Evolutionary conservation across 2,329 filamentous ascomycete species (phyloP), one percentile per base, ranked within the genome.

Genomic region (Lachnellula subtilissima): DNA sequence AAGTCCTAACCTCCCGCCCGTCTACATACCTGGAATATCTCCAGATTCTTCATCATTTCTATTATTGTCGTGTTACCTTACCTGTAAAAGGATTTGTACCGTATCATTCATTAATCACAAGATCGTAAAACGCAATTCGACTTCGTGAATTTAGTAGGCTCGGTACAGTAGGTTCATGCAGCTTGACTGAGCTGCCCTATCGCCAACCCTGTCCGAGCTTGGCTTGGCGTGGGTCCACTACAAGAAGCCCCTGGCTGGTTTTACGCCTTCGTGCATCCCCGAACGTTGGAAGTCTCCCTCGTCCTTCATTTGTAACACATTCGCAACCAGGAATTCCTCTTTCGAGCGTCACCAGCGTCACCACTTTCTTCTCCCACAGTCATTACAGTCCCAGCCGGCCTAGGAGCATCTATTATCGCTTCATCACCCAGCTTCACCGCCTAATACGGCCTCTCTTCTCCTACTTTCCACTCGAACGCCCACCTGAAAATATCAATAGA

Each of bases 301-400:
- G 6, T 17, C 25, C 47, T 7, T 28, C 46, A 23, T 43, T 47
- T 37, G 32, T 49, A 19, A 53, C 50, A 37, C 50, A 46, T 50
- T 39, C 48, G 50, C 54, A 50, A 53, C 54, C 35, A 47, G 39
- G 17, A 50, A 15, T 39, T 32, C 51, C 25, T 47, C 17, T 32
- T n/a, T 47, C 14, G 23, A 36, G 42, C 50, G 25, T 22, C 39
- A 43, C 37, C 17, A 7, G 22, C 40, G 25, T 19, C 23, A 28
- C 39, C 48, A 5, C 17, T 39, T 25, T 25, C 48, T 50, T 45
- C 55, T 43, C 45, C 47, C 50, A 56, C 52, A 51, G 46, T 56
- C 54, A 17, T 53, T 59, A 59, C 57, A 52, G 47, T 54, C 54
- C 42, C 57, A 56, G 40, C 42, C 12, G 54, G 50, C 36, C 50